phyloP scores from a whole-genome alignment of 1,139 yeast species.

The Sugiyamaella novakii region DNA sequence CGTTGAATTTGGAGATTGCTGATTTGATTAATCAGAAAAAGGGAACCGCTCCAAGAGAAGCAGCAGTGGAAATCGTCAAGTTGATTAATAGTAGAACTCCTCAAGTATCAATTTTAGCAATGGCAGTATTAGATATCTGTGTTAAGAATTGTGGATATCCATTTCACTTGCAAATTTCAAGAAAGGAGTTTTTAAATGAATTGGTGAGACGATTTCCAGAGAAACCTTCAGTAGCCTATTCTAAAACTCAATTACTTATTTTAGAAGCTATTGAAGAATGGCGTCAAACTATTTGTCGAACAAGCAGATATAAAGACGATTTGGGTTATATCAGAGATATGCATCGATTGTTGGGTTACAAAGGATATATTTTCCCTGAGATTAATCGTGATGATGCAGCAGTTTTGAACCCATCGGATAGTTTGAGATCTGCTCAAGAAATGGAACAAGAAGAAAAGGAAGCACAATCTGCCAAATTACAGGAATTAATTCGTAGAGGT shows the following conservation, averaged over 20 bases:
- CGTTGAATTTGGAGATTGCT: conserved; percentile 87
- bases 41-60: conserved; percentile 89
- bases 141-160: conserved; percentile 99
- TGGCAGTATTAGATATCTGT: conserved; percentile 72
- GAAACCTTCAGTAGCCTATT: conserved; percentile 84
- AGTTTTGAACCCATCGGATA: conserved; percentile 89
- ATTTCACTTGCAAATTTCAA: conserved; percentile 88
- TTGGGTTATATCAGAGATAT: conserved; percentile 90
- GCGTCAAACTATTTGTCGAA: conserved; percentile 93
- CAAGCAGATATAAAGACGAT: conserved; percentile 88
- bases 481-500: conserved; percentile 92
- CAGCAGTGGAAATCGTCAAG: conserved; percentile 86
- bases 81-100: conserved; percentile 81
- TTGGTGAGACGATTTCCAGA: conserved; percentile 93
- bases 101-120: conserved; percentile 66
- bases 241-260: conserved; percentile 79
- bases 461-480: conserved; percentile 93
- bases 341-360: conserved; percentile 86
- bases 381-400: conserved; percentile 89
- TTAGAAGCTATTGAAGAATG: conserved; percentile 94
- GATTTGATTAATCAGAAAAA: conserved; percentile 92
- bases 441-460: conserved; percentile 88
- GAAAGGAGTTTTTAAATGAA: conserved; percentile 92
- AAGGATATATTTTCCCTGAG: conserved; percentile 91
- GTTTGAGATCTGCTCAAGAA: conserved; percentile 84